Conservation (phyloP, 2,329 filamentous ascomycete genomes). For the Coniochaeta hoffmannii region DNA sequence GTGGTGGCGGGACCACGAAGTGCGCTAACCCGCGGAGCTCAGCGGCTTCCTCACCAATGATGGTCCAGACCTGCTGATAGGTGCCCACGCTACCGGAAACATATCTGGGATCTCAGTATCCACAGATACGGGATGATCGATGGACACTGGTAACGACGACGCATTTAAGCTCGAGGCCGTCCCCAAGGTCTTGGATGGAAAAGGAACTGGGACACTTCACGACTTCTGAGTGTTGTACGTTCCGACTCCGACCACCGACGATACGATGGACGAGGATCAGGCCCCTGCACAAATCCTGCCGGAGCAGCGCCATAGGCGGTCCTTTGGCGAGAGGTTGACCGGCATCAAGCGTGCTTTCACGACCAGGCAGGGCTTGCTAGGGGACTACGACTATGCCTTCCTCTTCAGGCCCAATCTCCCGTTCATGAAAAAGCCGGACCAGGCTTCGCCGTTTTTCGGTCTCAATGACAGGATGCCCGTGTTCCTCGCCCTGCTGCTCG, state of each 20-base stretch:
- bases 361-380: conserved; percentile 67
- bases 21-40: neutral
- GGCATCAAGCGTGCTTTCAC: conserved; percentile 35
- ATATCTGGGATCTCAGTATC: neutral
- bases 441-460: conserved; percentile 74
- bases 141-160: neutral
- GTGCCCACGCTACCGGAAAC: neutral
- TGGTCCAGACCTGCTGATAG: neutral
- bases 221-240: neutral
- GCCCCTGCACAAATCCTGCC: conserved; percentile 42
- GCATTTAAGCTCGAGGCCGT: neutral
- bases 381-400: conserved; percentile 83
- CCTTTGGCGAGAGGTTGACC: conserved; percentile 21
- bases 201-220: too few species aligned
- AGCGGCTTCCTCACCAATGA: neutral
- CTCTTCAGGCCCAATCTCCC: conserved; percentile 78
- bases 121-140: neutral
- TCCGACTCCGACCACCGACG: neutral
- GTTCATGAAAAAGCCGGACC: conserved; percentile 59
- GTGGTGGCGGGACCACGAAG: neutral
- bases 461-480: conserved; percentile 73
- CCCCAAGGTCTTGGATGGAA: neutral
- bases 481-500: conserved; percentile 64
- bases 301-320: conserved; percentile 23
- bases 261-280: conserved; percentile 48